These are phyloP conservation scores for Pythium aristosporum DNA, from an alignment of 352 stramenopile species.

Conservation along the genomic window DNA sequence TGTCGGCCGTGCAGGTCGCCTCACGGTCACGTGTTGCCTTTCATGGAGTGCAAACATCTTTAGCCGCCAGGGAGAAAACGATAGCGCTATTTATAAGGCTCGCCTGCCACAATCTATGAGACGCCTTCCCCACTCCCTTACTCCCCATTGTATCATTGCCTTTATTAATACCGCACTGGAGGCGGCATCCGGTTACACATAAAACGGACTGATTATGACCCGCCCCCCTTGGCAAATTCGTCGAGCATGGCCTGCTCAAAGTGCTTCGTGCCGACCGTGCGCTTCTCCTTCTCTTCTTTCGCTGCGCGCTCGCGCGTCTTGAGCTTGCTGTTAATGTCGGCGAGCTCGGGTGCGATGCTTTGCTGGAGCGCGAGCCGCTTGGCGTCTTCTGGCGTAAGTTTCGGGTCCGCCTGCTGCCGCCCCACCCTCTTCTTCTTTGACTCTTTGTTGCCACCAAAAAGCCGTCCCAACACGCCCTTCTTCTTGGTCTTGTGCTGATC, in stretches of 20 bases:
- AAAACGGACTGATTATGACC: not conserved
- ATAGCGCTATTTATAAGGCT: too few relatives aligned
- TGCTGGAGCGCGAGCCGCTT: slow-evolving; percentile 37
- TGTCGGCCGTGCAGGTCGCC: too few relatives aligned
- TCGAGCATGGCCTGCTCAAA: slow-evolving; percentile 56
- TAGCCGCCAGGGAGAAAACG: too few relatives aligned
- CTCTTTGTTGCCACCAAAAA: slow-evolving; percentile 5
- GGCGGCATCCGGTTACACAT: slow-evolving; percentile 8
- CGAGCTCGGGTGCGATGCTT: slow-evolving; percentile 25
- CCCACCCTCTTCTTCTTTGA: slow-evolving; percentile 2
- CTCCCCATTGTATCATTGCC: too few relatives aligned
- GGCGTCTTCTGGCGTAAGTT: slow-evolving; percentile 34
- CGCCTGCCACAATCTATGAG: too few relatives aligned
- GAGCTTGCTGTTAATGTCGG: slow-evolving; percentile 32
- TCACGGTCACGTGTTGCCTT: too few relatives aligned
- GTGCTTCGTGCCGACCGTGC: slow-evolving; percentile 40
- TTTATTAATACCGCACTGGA: too few relatives aligned
- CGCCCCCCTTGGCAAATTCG: slow-evolving; percentile 30
- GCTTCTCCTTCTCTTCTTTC: slow-evolving; percentile 37
- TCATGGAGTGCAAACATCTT: too few relatives aligned
- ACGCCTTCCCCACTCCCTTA: too few relatives aligned
- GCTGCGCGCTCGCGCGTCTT: slow-evolving; percentile 32
- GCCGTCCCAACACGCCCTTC: slow-evolving; percentile 4
- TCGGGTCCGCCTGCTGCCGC: not conserved
- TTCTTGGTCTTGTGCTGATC: slow-evolving; percentile 19